These are phyloP conservation scores for Pneumocystis sp. DNA, from an alignment of 1,139 yeast species.

Conservation along the genomic window DNA sequence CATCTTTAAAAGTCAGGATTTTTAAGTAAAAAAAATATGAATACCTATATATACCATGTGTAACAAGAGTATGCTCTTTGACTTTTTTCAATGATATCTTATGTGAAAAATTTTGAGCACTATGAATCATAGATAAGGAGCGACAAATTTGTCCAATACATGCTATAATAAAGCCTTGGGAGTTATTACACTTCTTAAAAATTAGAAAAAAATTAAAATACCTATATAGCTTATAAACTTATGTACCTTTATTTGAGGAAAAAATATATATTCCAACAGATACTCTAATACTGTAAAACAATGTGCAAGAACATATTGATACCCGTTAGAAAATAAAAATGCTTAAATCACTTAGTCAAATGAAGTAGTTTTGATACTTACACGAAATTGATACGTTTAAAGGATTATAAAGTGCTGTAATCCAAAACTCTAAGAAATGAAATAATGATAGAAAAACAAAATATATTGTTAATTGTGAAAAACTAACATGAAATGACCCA, in stretches of 20 bases:
- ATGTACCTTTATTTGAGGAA: constrained; percentile 25
- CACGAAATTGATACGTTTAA: constrained; percentile 50
- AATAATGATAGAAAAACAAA: constrained; percentile 41
- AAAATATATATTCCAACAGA: constrained; percentile 26
- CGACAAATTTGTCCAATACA: constrained; percentile 52
- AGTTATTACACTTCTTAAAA: not conserved
- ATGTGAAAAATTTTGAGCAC: constrained; percentile 80
- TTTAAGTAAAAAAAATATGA: not conserved
- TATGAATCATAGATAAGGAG: constrained; percentile 71
- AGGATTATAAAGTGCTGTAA: constrained; percentile 61
- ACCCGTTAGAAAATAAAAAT: constrained; percentile 60
- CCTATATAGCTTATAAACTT: not conserved
- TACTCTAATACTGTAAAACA: constrained; percentile 36
- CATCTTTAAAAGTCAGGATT: not conserved
- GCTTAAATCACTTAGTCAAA: constrained; percentile 22
- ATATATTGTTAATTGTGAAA: constrained; percentile 33
- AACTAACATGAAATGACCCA: constrained; percentile 9
- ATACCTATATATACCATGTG: constrained; percentile 50
- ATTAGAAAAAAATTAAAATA: not conserved
- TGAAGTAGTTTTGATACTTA: constrained; percentile 6
- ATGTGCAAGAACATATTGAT: constrained; percentile 52
- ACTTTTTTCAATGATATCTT: constrained; percentile 42
- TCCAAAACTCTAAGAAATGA: constrained; percentile 67
- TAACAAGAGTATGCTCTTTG: constrained; percentile 49
- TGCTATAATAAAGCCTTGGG: constrained; percentile 34